These are phyloP conservation scores for Erodium moschatum DNA, from an alignment of 441 rosid species.

Conservation along the genomic window DNA sequence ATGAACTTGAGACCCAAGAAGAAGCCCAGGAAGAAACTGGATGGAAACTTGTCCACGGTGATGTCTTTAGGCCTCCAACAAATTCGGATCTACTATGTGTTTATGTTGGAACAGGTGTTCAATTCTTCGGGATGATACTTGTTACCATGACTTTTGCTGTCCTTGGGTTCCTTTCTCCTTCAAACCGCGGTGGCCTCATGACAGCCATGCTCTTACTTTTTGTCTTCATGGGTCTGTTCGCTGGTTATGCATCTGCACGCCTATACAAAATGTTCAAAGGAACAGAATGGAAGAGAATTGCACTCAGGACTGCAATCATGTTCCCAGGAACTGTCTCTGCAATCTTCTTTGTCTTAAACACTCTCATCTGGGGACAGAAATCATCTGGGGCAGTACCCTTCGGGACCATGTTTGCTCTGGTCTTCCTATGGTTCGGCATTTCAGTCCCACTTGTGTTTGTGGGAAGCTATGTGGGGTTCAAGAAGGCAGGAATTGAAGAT, in stretches of 20 bases:
- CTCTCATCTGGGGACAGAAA: constrained; percentile 81
- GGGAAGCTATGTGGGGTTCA: constrained; percentile 17
- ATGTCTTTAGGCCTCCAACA: not conserved
- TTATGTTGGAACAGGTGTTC: not conserved
- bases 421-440: constrained; percentile 17
- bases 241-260: constrained; percentile 30
- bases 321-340: constrained; percentile 63
- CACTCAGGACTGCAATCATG: constrained; percentile 64
- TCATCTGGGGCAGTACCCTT: constrained; percentile 80
- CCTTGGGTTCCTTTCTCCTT: not conserved
- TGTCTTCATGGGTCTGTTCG: not conserved
- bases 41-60: not conserved
- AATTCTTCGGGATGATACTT: not conserved
- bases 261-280: constrained; percentile 75
- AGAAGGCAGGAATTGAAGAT: constrained; percentile 11
- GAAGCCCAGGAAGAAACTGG: too few species aligned
- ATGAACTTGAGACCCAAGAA: not conserved
- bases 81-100: not conserved
- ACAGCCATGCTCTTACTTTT: not conserved
- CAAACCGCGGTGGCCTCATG: not conserved
- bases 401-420: constrained; percentile 11
- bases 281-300: constrained; percentile 75
- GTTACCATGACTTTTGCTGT: not conserved
- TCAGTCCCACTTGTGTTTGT: constrained; percentile 16
- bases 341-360: constrained; percentile 68